A percentile compares a stretch with the other conserved stretches of the same genome.
Conservation (phyloP, 1,284 basidiomycete genomes). For the Tilletia setariae region DNA sequence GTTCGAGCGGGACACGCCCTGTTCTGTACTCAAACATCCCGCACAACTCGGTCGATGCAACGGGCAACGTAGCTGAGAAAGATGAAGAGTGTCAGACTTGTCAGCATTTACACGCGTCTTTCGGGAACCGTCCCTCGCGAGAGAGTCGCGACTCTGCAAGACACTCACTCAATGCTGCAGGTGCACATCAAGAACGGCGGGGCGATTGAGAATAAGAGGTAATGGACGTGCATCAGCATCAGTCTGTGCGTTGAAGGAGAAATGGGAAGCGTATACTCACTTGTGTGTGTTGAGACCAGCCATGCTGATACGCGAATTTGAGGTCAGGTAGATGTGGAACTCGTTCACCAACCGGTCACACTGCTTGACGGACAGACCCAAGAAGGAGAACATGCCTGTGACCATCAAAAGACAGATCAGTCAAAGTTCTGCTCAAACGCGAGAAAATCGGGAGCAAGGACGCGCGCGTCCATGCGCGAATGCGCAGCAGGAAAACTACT, state of each 20-base stretch:
- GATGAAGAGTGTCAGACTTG: neutral
- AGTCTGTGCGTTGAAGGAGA: neutral
- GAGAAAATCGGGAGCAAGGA: neutral
- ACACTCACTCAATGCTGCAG: slow-evolving; percentile 12
- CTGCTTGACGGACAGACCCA: slow-evolving; percentile 58
- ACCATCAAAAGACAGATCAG: slow-evolving; percentile 63
- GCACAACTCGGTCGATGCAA: slow-evolving; percentile 51
- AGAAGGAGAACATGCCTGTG: slow-evolving; percentile 49
- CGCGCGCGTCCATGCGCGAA: neutral
- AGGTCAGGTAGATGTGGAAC: slow-evolving; percentile 82
- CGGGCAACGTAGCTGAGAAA: slow-evolving; percentile 35
- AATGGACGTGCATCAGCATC: neutral
- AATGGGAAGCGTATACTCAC: slow-evolving; percentile 11
- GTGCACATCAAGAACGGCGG: neutral
- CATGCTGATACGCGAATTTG: slow-evolving; percentile 82
- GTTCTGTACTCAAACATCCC: slow-evolving; percentile 30
- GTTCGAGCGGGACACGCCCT: too few relatives aligned
- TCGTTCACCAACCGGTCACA: slow-evolving; percentile 70
- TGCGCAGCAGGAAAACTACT: neutral
- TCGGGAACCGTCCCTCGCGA: too few relatives aligned
- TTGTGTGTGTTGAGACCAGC: slow-evolving; percentile 83
- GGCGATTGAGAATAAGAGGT: neutral
- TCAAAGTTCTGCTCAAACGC: slow-evolving; percentile 63
- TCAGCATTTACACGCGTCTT: neutral
- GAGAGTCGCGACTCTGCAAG: too few relatives aligned